Conservation (phyloP, 352 stramenopile genomes). For the Phytophthora multivora region DNA sequence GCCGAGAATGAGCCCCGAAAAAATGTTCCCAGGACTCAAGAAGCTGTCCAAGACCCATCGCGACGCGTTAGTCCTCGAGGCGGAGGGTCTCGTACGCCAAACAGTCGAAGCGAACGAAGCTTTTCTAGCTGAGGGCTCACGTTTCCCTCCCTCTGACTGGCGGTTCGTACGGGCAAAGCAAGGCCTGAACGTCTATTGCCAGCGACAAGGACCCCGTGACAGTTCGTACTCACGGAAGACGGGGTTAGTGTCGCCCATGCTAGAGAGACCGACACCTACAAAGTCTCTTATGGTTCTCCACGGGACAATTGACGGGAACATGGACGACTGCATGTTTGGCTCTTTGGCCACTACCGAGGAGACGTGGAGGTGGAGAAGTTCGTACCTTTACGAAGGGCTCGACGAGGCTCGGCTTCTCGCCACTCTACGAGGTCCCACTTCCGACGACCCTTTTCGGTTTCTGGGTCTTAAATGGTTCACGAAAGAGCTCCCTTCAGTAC, state of each 20-base stretch:
- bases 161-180: slow-evolving; percentile 44
- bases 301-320: slow-evolving; percentile 42
- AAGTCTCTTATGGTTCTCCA: slow-evolving; percentile 49
- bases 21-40: slow-evolving; percentile 35
- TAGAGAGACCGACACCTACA: neutral
- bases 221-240: slow-evolving; percentile 1
- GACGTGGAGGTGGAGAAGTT: slow-evolving; percentile 45
- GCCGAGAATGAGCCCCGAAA: slow-evolving; percentile 28
- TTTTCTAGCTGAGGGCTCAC: slow-evolving; percentile 29
- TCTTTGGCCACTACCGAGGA: slow-evolving; percentile 43
- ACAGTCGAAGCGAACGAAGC: slow-evolving; percentile 48
- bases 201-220: slow-evolving; percentile 4
- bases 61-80: slow-evolving; percentile 38
- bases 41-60: slow-evolving; percentile 31
- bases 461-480: slow-evolving; percentile 65
- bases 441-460: slow-evolving; percentile 49
- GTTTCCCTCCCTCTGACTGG: slow-evolving; percentile 40
- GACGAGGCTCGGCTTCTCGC: slow-evolving; percentile 49
- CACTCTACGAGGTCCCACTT: slow-evolving; percentile 33
- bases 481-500: slow-evolving; percentile 42
- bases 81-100: slow-evolving; percentile 41
- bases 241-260: slow-evolving; percentile 2
- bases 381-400: slow-evolving; percentile 49
- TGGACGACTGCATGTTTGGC: slow-evolving; percentile 60
- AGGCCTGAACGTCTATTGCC: slow-evolving; percentile 37